Conservation (phyloP, 1,284 basidiomycete species). For the Microbotryum lychnidis-dioicae region DNA sequence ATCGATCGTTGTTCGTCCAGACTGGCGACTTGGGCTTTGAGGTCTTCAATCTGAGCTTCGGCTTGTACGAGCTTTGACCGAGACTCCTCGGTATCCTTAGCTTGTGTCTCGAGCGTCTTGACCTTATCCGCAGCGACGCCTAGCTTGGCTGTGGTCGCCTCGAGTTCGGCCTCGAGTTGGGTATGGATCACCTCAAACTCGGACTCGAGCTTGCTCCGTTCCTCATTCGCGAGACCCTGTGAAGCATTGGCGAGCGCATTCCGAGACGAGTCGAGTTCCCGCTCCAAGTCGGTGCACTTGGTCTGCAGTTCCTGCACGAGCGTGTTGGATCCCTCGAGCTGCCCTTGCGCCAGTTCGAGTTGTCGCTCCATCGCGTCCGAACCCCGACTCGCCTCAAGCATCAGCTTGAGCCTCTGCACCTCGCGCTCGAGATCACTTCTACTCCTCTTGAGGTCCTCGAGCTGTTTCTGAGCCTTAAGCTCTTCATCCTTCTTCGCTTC, state of each 20-base stretch:
- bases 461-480: neutral
- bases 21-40: no score
- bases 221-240: neutral
- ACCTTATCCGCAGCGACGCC: no score
- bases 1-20: no score
- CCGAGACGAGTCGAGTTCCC: neutral
- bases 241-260: neutral
- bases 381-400: neutral
- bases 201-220: neutral
- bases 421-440: neutral
- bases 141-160: neutral
- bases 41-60: no score
- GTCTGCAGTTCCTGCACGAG: neutral
- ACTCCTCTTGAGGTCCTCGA: neutral
- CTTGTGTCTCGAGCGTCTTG: no score
- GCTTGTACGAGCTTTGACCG: no score
- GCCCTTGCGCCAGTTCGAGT: neutral
- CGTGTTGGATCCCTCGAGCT: neutral
- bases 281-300: neutral
- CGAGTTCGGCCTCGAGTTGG: neutral
- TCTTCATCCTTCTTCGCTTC: neutral
- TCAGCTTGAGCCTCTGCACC: neutral
- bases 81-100: no score
- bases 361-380: neutral
- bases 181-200: neutral